Evolutionary conservation across 257 asterid genomes (phyloP), one percentile per base, ranked within the genome.

Genomic region (Solanum arcanum): DNA sequence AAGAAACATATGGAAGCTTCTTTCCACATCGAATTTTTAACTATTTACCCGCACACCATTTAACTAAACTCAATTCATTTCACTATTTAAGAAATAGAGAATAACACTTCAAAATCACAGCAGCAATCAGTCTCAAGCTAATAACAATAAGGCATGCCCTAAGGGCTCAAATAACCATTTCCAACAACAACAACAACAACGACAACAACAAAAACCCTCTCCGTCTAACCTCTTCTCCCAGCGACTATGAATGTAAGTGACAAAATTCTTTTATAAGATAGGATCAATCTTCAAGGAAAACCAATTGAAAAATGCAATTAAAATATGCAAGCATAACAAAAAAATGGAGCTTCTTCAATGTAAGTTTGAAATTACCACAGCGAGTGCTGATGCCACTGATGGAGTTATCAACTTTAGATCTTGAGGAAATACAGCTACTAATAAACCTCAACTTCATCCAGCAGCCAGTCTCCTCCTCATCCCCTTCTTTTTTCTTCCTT

Each of bases 381-480:
- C 82, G 92, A 84, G 92, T 87, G 76, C 90, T 90, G 91, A 90
- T 89, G 89, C 92, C 90, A 89, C 94, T 92, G 42, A 88, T 72
- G 49, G 98, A 92, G 91, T 87, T 92, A 88, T 94, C 98, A 83
- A 92, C 94, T 90, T 94, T 93, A 90, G 96, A 90, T 92, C 93
- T 94, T 88, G 98, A 93, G 83, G 91, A 70, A 70, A 92, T 88
- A 90, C 95, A 94, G 90, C 90, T 87, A 85, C 93, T 88, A 87
- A 94, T 81, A 89, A 90, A 87, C 81, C 93, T 90, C 47, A 92
- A 91, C 90, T 92, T 90, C 86, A 93, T 68, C 91, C 94, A 93
- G 86, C 95, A 91, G 3, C 95, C 92, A 86, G 87, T 84, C 88
- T 68, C 89, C 88, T 87, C 91, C 86, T 47, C 92, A 83, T 64